Conservation (phyloP, 768 basidiomycete species). For the Sarcodon aspratus region DNA sequence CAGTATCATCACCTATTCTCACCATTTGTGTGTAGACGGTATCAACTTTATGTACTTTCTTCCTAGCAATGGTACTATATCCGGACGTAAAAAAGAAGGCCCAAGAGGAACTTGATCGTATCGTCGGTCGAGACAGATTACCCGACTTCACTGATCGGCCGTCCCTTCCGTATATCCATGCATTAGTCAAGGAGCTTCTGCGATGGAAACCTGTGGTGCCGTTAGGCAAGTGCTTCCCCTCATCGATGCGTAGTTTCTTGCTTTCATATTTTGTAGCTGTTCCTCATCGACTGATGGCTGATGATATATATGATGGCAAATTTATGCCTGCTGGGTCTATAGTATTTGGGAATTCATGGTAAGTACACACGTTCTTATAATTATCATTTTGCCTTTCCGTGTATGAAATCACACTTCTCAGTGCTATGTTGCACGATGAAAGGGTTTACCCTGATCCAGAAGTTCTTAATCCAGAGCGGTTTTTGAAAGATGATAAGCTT, state of each 20-base stretch:
- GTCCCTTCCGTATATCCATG: background rate
- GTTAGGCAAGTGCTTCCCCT: slow-evolving; percentile 11
- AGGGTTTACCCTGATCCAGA: slow-evolving; percentile 14
- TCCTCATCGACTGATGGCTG: slow-evolving; percentile 11
- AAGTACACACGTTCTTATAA: background rate
- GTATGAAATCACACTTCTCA: no score
- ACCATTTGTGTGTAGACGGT: background rate
- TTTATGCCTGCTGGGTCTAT: slow-evolving; percentile 16
- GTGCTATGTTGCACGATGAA: slow-evolving; percentile 12
- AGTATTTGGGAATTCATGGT: slow-evolving; percentile 16
- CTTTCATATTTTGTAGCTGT: slow-evolving; percentile 2
- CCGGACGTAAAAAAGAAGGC: slow-evolving; percentile 25
- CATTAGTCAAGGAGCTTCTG: slow-evolving; percentile 18
- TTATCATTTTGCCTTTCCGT: no score
- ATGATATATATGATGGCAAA: slow-evolving; percentile 16
- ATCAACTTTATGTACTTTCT: slow-evolving; percentile 1
- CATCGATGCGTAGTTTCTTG: no score
- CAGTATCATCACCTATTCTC: background rate
- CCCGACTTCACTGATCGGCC: no score
- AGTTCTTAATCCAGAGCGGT: slow-evolving; percentile 14
- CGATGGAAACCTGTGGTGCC: slow-evolving; percentile 25
- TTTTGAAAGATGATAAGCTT: slow-evolving; percentile 7
- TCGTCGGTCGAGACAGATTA: slow-evolving; percentile 16
- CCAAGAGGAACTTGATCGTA: slow-evolving; percentile 24
- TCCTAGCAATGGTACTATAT: slow-evolving; percentile 22